Evolutionary conservation across 805 yeast genomes (phyloP).

Genomic region (Kuraishia cidri): DNA sequence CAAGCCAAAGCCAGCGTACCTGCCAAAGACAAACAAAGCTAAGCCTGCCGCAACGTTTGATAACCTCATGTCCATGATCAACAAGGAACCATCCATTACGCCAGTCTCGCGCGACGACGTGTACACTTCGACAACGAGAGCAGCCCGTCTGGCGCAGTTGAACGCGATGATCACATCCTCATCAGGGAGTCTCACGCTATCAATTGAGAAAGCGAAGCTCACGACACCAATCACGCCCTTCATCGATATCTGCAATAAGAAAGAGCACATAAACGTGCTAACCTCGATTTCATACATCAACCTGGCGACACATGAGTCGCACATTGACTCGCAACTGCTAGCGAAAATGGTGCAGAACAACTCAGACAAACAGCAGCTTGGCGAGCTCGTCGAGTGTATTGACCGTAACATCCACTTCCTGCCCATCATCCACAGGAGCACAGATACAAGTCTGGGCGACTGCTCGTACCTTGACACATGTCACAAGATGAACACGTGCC

Average conservation of each 20-base stretch:
- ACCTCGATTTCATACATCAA: conserved; percentile 13
- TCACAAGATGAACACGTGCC: conserved; percentile 72
- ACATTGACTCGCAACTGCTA: too few relatives aligned
- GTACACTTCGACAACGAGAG: too few relatives aligned
- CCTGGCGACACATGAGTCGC: too few relatives aligned
- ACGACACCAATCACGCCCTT: conserved; percentile 33
- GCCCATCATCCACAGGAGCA: conserved; percentile 46
- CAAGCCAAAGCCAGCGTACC: too few relatives aligned
- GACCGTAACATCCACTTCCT: conserved; percentile 37
- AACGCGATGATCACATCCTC: neutral
- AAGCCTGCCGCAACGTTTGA: too few relatives aligned
- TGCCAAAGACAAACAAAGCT: too few relatives aligned
- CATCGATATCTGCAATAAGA: conserved; percentile 38
- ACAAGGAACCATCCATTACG: too few relatives aligned
- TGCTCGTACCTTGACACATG: conserved; percentile 94
- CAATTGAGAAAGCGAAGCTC: conserved; percentile 26
- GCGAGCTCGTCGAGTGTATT: conserved; percentile 13
- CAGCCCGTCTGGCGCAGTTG: neutral
- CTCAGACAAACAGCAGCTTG: too few relatives aligned
- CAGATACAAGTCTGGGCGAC: conserved; percentile 73
- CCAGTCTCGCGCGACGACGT: too few relatives aligned
- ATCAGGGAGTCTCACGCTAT: conserved; percentile 19
- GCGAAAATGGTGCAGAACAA: too few relatives aligned
- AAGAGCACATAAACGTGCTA: conserved; percentile 20
- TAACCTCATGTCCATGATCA: too few relatives aligned